Evolutionary conservation across 768 basidiomycete species (phyloP).

Genomic region (Rhodotorula taiwanensis): DNA sequence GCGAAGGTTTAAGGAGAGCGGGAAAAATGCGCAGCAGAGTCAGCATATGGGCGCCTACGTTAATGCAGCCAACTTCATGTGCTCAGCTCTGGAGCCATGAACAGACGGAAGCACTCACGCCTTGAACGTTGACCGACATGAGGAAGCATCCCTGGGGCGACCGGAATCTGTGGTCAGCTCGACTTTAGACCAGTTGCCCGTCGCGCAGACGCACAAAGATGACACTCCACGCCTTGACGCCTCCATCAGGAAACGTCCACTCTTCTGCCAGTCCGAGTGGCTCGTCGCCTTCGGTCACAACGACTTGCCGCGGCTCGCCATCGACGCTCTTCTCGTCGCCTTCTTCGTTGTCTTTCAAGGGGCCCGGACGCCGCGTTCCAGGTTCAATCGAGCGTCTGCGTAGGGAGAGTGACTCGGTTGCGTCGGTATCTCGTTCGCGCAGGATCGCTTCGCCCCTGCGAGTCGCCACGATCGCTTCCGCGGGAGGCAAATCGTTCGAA

Average conservation of each 20-base stretch:
- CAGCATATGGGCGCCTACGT: too few relatives aligned
- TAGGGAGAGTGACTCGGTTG: too few relatives aligned
- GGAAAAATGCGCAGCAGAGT: too few relatives aligned
- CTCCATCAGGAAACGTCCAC: slow-evolving; percentile 32
- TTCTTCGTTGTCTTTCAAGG: not conserved
- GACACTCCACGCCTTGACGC: slow-evolving; percentile 25
- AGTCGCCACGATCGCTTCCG: slow-evolving; percentile 11
- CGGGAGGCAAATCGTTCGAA: slow-evolving; percentile 1
- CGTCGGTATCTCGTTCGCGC: not conserved
- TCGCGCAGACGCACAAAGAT: slow-evolving; percentile 32
- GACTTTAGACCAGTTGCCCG: too few relatives aligned
- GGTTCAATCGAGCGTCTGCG: not conserved
- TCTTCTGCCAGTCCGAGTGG: too few relatives aligned
- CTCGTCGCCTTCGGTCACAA: too few relatives aligned
- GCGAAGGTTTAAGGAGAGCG: not conserved
- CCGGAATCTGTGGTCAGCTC: not conserved
- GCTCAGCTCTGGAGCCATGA: too few relatives aligned
- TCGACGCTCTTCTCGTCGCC: not conserved
- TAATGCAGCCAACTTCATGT: too few relatives aligned
- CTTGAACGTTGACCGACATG: slow-evolving; percentile 14
- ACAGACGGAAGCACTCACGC: not conserved
- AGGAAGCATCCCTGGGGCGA: slow-evolving; percentile 15
- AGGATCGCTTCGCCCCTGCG: slow-evolving; percentile 9
- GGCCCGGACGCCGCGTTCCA: not conserved
- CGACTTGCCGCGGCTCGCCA: too few relatives aligned